These are phyloP conservation scores for Russula griseocarnosa DNA, from an alignment of 768 basidiomycete genomes.

Conservation along the genomic window DNA sequence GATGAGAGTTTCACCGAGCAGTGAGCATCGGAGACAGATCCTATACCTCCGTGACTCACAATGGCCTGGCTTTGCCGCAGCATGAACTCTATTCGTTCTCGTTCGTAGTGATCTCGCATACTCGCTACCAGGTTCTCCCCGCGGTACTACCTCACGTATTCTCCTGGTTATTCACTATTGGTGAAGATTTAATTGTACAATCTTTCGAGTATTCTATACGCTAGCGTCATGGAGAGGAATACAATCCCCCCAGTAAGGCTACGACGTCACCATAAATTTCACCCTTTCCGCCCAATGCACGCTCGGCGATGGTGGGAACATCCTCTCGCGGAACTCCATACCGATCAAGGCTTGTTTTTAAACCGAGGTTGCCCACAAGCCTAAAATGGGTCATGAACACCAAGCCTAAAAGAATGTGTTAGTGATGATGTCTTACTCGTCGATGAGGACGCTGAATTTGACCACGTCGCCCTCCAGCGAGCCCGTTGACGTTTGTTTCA, in stretches of 20 bases:
- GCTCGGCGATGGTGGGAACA: slow-evolving; percentile 49
- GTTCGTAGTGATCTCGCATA: neutral
- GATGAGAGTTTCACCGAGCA: too few relatives aligned
- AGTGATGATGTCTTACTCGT: slow-evolving; percentile 43
- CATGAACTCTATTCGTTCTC: too few relatives aligned
- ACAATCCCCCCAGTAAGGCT: slow-evolving; percentile 47
- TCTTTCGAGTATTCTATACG: neutral
- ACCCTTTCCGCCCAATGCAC: slow-evolving; percentile 43
- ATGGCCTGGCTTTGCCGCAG: too few relatives aligned
- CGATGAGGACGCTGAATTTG: slow-evolving; percentile 51
- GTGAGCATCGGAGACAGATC: too few relatives aligned
- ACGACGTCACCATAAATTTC: slow-evolving; percentile 43
- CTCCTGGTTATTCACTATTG: neutral
- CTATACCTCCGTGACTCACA: too few relatives aligned
- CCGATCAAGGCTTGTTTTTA: slow-evolving; percentile 53
- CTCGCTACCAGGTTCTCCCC: neutral
- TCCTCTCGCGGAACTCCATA: slow-evolving; percentile 63
- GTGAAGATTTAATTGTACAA: neutral
- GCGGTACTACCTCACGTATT: neutral
- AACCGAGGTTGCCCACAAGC: slow-evolving; percentile 54
- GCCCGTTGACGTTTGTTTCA: slow-evolving; percentile 58
- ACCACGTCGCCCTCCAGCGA: slow-evolving; percentile 59
- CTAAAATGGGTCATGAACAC: slow-evolving; percentile 35
- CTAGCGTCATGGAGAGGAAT: slow-evolving; percentile 28
- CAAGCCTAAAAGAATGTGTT: slow-evolving; percentile 2